A percentile compares a stretch with the other conserved stretches of the same genome.
Evolutionary conservation across 768 basidiomycete species (phyloP).

Genomic region (Russula sp.): DNA sequence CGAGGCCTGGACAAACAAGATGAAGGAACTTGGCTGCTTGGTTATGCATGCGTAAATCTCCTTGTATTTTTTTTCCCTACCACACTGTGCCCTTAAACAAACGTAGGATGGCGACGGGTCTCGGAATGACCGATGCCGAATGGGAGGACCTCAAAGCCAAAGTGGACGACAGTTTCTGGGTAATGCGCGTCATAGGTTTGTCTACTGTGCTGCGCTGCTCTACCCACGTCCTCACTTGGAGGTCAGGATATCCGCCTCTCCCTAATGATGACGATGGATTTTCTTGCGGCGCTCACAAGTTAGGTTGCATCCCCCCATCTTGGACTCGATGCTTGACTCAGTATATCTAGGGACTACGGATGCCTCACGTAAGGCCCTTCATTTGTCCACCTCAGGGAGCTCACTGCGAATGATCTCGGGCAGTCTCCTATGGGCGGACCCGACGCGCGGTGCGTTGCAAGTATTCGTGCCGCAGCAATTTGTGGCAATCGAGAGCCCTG

Average conservation of each 20-base stretch:
- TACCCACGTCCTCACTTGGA: slow-evolving; percentile 5
- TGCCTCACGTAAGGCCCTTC: slow-evolving; percentile 63
- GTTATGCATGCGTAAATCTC: slow-evolving; percentile 73
- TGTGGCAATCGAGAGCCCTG: slow-evolving; percentile 24
- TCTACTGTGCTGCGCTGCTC: neutral
- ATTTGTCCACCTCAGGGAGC: neutral
- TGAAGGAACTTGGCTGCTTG: slow-evolving; percentile 73
- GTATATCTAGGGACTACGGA: slow-evolving; percentile 67
- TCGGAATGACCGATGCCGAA: slow-evolving; percentile 67
- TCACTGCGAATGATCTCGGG: slow-evolving; percentile 6
- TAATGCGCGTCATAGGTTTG: slow-evolving; percentile 75
- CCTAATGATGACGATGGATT: slow-evolving; percentile 74
- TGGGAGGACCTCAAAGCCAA: slow-evolving; percentile 60
- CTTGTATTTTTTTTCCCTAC: neutral
- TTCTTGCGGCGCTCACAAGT: slow-evolving; percentile 92
- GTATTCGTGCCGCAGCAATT: slow-evolving; percentile 57
- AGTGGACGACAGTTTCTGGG: slow-evolving; percentile 87
- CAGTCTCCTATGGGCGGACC: slow-evolving; percentile 84
- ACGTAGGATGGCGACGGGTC: slow-evolving; percentile 70
- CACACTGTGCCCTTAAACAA: neutral
- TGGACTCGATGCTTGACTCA: neutral
- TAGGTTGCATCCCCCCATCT: slow-evolving; percentile 13
- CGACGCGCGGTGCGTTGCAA: slow-evolving; percentile 73
- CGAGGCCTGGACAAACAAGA: slow-evolving; percentile 75
- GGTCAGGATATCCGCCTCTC: slow-evolving; percentile 77